Evolutionary conservation across 164 flowering plant genomes (phyloP).

Genomic region (Echeveria elegans): DNA sequence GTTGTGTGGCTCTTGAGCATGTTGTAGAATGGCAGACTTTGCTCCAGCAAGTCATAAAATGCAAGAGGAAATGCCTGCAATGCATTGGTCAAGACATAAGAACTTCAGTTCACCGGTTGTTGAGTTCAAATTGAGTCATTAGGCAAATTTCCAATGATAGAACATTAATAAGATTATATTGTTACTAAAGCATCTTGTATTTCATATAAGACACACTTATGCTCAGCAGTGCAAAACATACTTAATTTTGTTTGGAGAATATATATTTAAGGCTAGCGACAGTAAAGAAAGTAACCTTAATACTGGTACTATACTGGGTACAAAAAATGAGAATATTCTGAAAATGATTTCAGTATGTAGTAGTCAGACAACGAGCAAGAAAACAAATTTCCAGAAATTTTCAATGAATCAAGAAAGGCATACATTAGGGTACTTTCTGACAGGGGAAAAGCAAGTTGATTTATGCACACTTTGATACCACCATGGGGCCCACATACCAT

Average conservation of each 20-base stretch:
- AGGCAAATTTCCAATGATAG: background rate
- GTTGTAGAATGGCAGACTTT: slow-evolving; percentile 81
- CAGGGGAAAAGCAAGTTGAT: slow-evolving; percentile 51
- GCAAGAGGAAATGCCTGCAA: slow-evolving; percentile 64
- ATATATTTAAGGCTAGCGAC: background rate
- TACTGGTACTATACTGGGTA: too few relatives aligned
- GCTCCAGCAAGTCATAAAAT: slow-evolving; percentile 73
- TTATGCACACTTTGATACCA: slow-evolving; percentile 80
- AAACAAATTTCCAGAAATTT: background rate
- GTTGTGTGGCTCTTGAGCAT: slow-evolving; percentile 41
- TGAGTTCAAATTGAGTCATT: background rate
- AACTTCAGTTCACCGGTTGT: background rate
- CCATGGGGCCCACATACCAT: slow-evolving; percentile 99
- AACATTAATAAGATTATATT: background rate
- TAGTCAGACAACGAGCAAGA: background rate
- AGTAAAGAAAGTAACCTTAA: background rate
- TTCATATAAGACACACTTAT: background rate
- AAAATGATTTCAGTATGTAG: background rate
- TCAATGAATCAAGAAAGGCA: background rate
- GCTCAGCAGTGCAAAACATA: background rate
- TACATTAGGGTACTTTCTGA: slow-evolving; percentile 61
- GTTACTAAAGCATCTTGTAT: background rate
- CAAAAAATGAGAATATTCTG: too few relatives aligned
- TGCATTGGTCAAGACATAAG: background rate
- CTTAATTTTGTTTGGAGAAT: background rate